Conservation (phyloP, 306 rosid species). For the Vigna radiata region DNA sequence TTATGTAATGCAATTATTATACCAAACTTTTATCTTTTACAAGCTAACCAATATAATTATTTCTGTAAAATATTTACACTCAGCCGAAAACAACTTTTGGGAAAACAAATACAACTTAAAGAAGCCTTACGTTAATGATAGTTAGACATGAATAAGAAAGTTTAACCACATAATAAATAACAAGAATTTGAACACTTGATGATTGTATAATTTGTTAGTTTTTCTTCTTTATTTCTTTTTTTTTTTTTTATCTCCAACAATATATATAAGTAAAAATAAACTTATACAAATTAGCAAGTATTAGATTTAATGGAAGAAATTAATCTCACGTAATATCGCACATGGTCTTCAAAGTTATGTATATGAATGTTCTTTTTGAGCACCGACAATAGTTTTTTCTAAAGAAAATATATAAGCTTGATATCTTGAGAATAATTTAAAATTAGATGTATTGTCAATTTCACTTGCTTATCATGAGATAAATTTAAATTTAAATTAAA, state of each 20-base stretch:
- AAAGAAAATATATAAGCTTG: too few relatives aligned
- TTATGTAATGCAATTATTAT: not conserved
- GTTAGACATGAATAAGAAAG: not conserved
- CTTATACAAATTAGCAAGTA: not conserved
- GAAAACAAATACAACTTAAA: not conserved
- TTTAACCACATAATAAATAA: not conserved
- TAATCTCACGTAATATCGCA: too few relatives aligned
- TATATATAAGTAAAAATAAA: not conserved
- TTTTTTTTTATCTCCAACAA: not conserved
- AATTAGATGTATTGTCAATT: too few relatives aligned
- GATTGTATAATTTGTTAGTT: not conserved
- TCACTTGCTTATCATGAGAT: too few relatives aligned
- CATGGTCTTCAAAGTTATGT: too few relatives aligned
- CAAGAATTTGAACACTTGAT: not conserved
- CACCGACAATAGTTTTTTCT: too few relatives aligned
- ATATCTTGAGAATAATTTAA: too few relatives aligned
- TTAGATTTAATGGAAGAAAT: too few relatives aligned
- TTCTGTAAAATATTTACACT: not conserved
- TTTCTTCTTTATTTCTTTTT: not conserved
- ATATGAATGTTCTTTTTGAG: too few relatives aligned
- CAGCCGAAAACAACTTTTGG: not conserved
- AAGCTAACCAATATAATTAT: constrained; percentile 14
- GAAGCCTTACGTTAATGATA: not conserved
- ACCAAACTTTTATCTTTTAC: not conserved
- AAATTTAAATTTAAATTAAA: too few relatives aligned